Percentiles rank a stretch among this genome's conserved stretches.
Evolutionary conservation across 495 filamentous ascomycete species (phyloP).

Genomic region (Aspergillus ostianus): DNA sequence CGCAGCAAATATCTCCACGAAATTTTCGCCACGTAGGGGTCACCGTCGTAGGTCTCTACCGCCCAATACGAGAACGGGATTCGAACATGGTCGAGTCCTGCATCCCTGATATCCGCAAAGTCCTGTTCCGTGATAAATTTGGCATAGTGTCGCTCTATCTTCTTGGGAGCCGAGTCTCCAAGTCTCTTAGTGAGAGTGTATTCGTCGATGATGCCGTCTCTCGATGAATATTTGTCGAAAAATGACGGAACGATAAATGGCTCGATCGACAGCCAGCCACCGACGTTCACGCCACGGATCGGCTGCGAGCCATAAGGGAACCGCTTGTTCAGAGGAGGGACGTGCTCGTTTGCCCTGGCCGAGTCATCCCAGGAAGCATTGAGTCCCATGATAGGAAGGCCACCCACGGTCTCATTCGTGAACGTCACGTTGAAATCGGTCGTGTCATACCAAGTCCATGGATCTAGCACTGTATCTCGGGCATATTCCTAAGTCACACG

Average conservation of each 20-base stretch:
- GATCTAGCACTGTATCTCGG: slow-evolving; percentile 79
- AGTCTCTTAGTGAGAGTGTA: slow-evolving; percentile 73
- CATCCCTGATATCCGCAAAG: slow-evolving; percentile 78
- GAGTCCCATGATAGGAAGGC: slow-evolving; percentile 85
- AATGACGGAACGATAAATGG: slow-evolving; percentile 94
- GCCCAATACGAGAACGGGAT: slow-evolving; percentile 98
- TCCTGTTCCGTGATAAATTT: slow-evolving; percentile 80
- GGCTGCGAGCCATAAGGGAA: slow-evolving; percentile 74
- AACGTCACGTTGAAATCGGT: slow-evolving; percentile 93
- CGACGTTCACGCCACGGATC: slow-evolving; percentile 87
- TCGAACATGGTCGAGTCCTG: slow-evolving; percentile 93
- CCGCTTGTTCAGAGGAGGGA: slow-evolving; percentile 69
- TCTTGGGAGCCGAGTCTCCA: slow-evolving; percentile 56
- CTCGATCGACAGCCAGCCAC: slow-evolving; percentile 92
- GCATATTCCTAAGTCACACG: slow-evolving; percentile 42
- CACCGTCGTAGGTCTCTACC: slow-evolving; percentile 76
- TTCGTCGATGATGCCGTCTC: slow-evolving; percentile 77
- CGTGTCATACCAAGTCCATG: slow-evolving; percentile 91
- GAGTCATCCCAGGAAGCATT: slow-evolving; percentile 86
- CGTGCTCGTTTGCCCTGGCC: slow-evolving; percentile 69
- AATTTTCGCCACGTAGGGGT: slow-evolving; percentile 84
- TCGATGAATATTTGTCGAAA: slow-evolving; percentile 64
- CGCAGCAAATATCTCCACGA: slow-evolving; percentile 94
- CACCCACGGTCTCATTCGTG: slow-evolving; percentile 80
- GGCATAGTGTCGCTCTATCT: slow-evolving; percentile 87